Conservation (phyloP, 805 yeast genomes). For the Yamadazyma endophytica region DNA sequence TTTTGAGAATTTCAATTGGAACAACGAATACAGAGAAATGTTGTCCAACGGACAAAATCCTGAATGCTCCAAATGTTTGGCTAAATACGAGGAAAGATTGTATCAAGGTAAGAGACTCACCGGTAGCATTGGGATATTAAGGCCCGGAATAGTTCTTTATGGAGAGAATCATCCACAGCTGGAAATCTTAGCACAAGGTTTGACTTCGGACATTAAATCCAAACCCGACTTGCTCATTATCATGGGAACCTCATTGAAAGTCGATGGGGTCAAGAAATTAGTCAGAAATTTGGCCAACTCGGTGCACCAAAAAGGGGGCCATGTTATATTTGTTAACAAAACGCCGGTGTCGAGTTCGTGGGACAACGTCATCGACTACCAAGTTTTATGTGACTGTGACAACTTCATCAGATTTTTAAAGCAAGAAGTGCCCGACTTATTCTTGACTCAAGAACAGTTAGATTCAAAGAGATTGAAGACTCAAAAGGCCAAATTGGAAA, state of each 20-base stretch:
- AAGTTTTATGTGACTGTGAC: slow-evolving; percentile 78
- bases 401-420: slow-evolving; percentile 61
- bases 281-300: slow-evolving; percentile 65
- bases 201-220: slow-evolving; percentile 58
- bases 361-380: slow-evolving; percentile 74
- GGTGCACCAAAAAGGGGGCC: slow-evolving; percentile 76
- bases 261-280: slow-evolving; percentile 79
- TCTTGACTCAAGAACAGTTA: slow-evolving; percentile 52
- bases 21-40: slow-evolving; percentile 39
- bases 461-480: slow-evolving; percentile 35
- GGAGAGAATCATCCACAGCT: slow-evolving; percentile 93
- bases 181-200: slow-evolving; percentile 69
- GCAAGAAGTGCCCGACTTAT: slow-evolving; percentile 54
- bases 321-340: slow-evolving; percentile 72
- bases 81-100: slow-evolving; percentile 50
- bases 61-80: slow-evolving; percentile 67
- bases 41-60: slow-evolving; percentile 68
- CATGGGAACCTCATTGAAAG: slow-evolving; percentile 90
- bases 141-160: slow-evolving; percentile 89
- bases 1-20: slow-evolving; percentile 58
- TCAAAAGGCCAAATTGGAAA: slow-evolving; percentile 5
- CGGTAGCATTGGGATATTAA: slow-evolving; percentile 65
- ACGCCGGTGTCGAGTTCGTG: slow-evolving; percentile 60
- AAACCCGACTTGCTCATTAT: slow-evolving; percentile 79
- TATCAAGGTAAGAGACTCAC: slow-evolving; percentile 70